Base-by-base conservation (phyloP, 2,329 filamentous ascomycete genomes). In the Aspergillus novofumigatus region DNA sequence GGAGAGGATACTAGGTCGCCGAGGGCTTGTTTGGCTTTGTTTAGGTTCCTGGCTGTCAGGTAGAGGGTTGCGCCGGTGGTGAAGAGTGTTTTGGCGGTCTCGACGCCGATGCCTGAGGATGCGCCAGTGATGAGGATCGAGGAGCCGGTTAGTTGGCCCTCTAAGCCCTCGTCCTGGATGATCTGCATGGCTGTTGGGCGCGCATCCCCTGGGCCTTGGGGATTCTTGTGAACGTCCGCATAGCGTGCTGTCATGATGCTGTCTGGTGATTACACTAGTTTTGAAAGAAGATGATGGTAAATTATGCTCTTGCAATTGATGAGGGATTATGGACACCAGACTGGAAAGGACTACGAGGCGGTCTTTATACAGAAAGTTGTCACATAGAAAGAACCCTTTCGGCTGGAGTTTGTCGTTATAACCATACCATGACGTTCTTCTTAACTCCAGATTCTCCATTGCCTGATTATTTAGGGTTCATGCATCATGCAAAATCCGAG, bases 61-160 rank as follows among this genome's bases (percentile, higher is more conserved):
- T 72, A 75, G 14, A 79, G 57, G 1, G 59, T 72, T 0, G 75
- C 75, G 1, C 60, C 65, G 23, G 60, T 67, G 11, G 71, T 65
- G n/a, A 71, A 66, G 28, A 83, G 69, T 1, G 80, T 79, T 17
- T 71, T 69, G 1, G 73, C 77, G 5, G 77, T 80, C 56, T 80
- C 73, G n/a, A 76, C 58, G 7, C 79, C 79, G 20, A 80, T 63
- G 1, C 78, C 78, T 4, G 75, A 69, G 4, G 63, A 64, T 10
- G 29, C 53, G 11, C 63, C 63, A 8, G 63, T 65, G 49, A 64
- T 57, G 0, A 65, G 42, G 26, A 59, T 53, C 9, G 55, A 54
- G 20, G 62, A 61, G 5, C 59, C 62, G 4, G 29, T 21, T 20
- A 64, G 59, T 20, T 61, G 54, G 4, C 58, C 61, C 8, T 60